Percentiles rank a stretch among this genome's conserved stretches.
These are phyloP conservation scores for Grosmannia penicillata DNA, from an alignment of 2,329 filamentous ascomycete genomes.

Conservation along the genomic window DNA sequence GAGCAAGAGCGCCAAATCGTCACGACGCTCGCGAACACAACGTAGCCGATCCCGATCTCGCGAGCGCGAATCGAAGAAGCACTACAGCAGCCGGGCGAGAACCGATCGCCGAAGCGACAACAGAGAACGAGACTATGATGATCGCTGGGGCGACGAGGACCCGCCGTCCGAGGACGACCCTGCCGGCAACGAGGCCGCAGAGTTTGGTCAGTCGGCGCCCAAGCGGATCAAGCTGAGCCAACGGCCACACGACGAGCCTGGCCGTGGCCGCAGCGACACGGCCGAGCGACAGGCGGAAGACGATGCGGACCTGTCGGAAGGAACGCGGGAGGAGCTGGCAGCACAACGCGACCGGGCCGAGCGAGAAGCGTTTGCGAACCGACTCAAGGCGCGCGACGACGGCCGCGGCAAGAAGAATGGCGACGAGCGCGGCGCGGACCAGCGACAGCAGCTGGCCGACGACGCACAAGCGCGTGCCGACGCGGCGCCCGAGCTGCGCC, in stretches of 20 bases:
- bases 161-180: conserved; percentile 20
- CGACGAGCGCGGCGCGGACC: conserved; percentile 29
- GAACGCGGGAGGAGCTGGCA: conserved; percentile 39
- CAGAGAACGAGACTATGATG: conserved; percentile 44
- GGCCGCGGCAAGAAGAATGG: conserved; percentile 50
- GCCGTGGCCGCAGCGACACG: neutral
- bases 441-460: conserved; percentile 48
- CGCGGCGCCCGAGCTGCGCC: conserved; percentile 65
- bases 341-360: conserved; percentile 56
- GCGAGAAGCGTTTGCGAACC: conserved; percentile 64
- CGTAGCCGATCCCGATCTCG: conserved; percentile 13
- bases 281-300: conserved; percentile 15
- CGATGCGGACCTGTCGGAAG: conserved; percentile 42
- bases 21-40: conserved; percentile 12
- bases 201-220: conserved; percentile 53
- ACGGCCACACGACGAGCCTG: conserved; percentile 11
- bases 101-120: conserved; percentile 20
- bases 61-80: conserved; percentile 20
- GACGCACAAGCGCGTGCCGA: conserved; percentile 52
- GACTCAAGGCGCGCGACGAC: conserved; percentile 57
- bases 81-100: conserved; percentile 21
- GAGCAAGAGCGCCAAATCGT: conserved; percentile 20
- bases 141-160: conserved; percentile 73
- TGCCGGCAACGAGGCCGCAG: conserved; percentile 29
- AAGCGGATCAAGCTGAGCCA: conserved; percentile 56